Base-by-base conservation (phyloP, 2,329 filamentous ascomycete genomes). In the Aspergillus sp. region DNA sequence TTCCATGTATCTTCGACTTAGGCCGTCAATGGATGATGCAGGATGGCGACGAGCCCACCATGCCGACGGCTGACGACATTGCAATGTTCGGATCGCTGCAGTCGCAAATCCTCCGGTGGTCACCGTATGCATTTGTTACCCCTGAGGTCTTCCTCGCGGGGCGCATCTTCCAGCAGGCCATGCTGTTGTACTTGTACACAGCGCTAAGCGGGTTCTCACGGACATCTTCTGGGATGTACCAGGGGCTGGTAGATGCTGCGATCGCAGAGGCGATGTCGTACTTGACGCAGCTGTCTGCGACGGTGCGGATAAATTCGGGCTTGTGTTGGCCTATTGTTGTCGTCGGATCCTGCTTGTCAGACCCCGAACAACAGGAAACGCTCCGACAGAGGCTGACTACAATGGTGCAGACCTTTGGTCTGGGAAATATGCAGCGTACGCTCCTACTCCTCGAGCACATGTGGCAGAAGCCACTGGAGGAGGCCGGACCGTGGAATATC, bases 341-440 rank as follows among this genome's bases (percentile, higher is more conserved):
- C 2, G 61, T 68, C 4, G 65, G 65, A 2, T 66, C 65, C 1
- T 68, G 64, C 22, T 51, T 68, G 3, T 49, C 54, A 11, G 47
- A 55, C 2, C 8, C 50, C 0, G 56, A 61, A 22, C 64, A 63
- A 11, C 62, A 63, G 41, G 56, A 61, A 4, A 41, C 52, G 4
- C 52, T 78, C 6, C 63, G 69, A 3, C 52, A 54, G 5, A 63
- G 75, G 0, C 20, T 65, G 11, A 57, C 52, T 9, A 55, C 55
- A 1, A 68, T 67, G 65, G 57, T 60, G 0, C 50, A 51, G 8
- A 61, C 57, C 2, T 76, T 78, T 41, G 76, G 75, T 0, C 58
- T 79, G 3, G 76, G 76, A 0, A 79, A 79, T 46, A 77, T 78
- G 66, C 67, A 70, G 6, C 66, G 76, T 47, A 78, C 76, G 0